phyloP scores from a whole-genome alignment of 2,329 filamentous ascomycete genomes.

The Myriosclerotinia curreyana region DNA sequence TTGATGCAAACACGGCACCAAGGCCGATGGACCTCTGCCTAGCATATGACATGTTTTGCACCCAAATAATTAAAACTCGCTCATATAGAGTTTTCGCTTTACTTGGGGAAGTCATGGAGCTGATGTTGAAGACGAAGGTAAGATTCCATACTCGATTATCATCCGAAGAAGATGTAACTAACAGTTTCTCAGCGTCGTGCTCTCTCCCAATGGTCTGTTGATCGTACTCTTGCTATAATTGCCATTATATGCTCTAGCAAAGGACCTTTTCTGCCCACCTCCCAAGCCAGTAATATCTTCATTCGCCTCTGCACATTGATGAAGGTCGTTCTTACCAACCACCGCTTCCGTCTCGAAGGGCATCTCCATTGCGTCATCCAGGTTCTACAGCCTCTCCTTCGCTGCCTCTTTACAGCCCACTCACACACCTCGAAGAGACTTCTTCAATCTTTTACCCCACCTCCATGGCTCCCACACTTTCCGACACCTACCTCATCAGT shows the following conservation, averaged over 20 bases:
- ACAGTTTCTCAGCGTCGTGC: constrained; percentile 29
- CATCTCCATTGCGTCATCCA: constrained; percentile 58
- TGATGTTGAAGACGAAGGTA: constrained; percentile 39
- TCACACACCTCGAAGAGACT: constrained; percentile 31
- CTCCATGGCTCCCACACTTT: constrained; percentile 40
- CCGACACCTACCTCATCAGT: constrained; percentile 35
- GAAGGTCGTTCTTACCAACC: constrained; percentile 56
- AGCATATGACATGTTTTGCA: constrained; percentile 33
- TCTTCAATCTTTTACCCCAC: constrained; percentile 33
- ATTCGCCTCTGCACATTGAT: constrained; percentile 49
- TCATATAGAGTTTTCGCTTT: constrained; percentile 36
- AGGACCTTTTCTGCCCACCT: constrained; percentile 29
- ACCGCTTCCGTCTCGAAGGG: constrained; percentile 59
- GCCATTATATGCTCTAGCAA: constrained; percentile 37
- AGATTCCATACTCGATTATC: constrained; percentile 1
- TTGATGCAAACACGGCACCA: constrained; percentile 20
- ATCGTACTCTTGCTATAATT: constrained; percentile 38
- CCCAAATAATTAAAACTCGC: constrained; percentile 29
- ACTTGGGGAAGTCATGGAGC: constrained; percentile 36
- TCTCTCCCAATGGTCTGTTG: constrained; percentile 39
- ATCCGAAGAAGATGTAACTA: constrained; percentile 8
- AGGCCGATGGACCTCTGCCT: constrained; percentile 30
- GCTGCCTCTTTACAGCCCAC: constrained; percentile 48
- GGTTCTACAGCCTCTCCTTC: constrained; percentile 55
- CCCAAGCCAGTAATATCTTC: constrained; percentile 34